phyloP scores from a whole-genome alignment of 768 basidiomycete genomes.

The Podaxis sp. region DNA sequence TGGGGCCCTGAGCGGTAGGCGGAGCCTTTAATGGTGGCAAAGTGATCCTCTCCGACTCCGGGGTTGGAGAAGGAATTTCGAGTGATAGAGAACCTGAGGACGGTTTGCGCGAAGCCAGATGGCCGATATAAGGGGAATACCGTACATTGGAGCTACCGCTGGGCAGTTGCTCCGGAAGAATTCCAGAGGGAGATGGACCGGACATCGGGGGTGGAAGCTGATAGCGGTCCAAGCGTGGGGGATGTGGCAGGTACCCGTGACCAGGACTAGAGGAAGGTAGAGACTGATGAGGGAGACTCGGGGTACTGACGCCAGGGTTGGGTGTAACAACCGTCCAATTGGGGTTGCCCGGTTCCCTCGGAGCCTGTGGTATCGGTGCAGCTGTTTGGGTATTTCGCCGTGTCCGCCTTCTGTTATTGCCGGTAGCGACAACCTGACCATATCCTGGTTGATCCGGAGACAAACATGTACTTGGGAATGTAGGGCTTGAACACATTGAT shows the following conservation, averaged over 20 bases:
- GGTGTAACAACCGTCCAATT: conserved; percentile 53
- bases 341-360: conserved; percentile 25
- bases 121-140: conserved; percentile 26
- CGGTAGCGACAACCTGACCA: conserved; percentile 73
- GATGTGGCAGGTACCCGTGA: conserved; percentile 11
- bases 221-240: conserved; percentile 12
- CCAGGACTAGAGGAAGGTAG: conserved; percentile 8
- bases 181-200: not conserved
- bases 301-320: conserved; percentile 22
- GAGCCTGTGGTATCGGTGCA: conserved; percentile 26
- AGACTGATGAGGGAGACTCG: conserved; percentile 20
- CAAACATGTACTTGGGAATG: conserved; percentile 79
- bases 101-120: conserved; percentile 21
- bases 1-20: conserved; percentile 22
- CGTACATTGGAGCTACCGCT: conserved; percentile 11
- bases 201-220: conserved; percentile 8
- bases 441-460: conserved; percentile 85
- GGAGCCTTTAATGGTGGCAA: conserved; percentile 41
- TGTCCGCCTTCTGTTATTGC: conserved; percentile 58
- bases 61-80: conserved; percentile 30
- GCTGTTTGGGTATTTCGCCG: conserved; percentile 47
- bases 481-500: conserved; percentile 49
- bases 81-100: conserved; percentile 26
- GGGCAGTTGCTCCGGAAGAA: not conserved
- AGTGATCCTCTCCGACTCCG: conserved; percentile 32